Conservation (phyloP, 139 green algal genomes). For the Mesotaenium endlicherianum region DNA sequence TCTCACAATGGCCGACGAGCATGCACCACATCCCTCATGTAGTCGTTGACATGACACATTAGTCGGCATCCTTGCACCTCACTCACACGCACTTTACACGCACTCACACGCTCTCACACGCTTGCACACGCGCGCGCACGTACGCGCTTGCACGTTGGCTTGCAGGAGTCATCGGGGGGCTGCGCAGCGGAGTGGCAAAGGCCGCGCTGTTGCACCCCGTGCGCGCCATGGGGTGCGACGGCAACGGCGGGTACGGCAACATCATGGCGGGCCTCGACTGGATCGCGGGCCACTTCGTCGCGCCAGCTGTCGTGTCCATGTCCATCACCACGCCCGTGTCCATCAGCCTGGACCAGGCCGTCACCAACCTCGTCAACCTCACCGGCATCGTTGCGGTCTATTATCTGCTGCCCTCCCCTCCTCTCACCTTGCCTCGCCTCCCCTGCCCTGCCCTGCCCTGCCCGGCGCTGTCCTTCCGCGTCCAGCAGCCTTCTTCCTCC, state of each 20-base stretch:
- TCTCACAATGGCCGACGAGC: too few species aligned
- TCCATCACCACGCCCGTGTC: slow-evolving; percentile 27
- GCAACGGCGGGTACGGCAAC: slow-evolving; percentile 12
- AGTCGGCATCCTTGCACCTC: too few species aligned
- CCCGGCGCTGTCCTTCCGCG: too few species aligned
- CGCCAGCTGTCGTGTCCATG: slow-evolving; percentile 36
- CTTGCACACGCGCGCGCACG: too few species aligned
- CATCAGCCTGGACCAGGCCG: slow-evolving; percentile 1
- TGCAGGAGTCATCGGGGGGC: neutral
- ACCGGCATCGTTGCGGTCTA: slow-evolving; percentile 19
- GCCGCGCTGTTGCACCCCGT: slow-evolving; percentile 29
- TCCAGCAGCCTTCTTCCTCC: too few species aligned
- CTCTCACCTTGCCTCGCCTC: too few species aligned
- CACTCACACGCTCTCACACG: too few species aligned
- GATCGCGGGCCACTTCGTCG: slow-evolving; percentile 4
- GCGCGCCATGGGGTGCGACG: slow-evolving; percentile 19
- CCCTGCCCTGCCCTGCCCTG: too few species aligned
- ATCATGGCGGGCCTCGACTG: slow-evolving; percentile 38
- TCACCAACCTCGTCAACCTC: slow-evolving; percentile 17
- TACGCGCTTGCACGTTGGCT: neutral
- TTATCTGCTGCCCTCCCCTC: too few species aligned
- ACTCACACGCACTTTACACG: too few species aligned
- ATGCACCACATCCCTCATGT: too few species aligned
- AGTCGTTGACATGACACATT: too few species aligned
- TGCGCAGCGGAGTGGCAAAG: slow-evolving; percentile 27